A percentile compares a stretch with the other conserved stretches of the same genome.
phyloP scores from a whole-genome alignment of 2,329 filamentous ascomycete genomes.

The Didymella arachidicola region DNA sequence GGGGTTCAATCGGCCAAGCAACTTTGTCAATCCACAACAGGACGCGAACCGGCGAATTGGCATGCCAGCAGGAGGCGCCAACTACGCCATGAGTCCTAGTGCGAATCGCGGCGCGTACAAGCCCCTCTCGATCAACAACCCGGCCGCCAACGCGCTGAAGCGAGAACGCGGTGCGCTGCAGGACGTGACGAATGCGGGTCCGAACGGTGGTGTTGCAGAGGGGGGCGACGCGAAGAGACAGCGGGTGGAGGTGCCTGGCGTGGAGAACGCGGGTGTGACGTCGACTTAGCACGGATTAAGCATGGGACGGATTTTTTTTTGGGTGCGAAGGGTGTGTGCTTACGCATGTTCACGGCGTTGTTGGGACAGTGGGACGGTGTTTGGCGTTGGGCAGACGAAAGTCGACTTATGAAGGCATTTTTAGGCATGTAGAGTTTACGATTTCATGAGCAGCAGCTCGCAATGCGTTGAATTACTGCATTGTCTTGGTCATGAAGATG shows the following conservation, averaged over 20 bases:
- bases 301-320: background rate
- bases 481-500: background rate
- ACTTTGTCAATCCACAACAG: conserved; percentile 59
- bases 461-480: background rate
- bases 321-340: background rate
- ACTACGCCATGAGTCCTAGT: conserved; percentile 52
- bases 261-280: conserved; percentile 30
- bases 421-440: background rate
- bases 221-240: conserved; percentile 54
- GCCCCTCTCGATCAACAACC: conserved; percentile 49
- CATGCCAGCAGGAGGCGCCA: conserved; percentile 54
- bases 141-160: conserved; percentile 30
- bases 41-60: conserved; percentile 59
- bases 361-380: conserved; percentile 9
- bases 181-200: conserved; percentile 57
- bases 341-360: conserved; percentile 7
- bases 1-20: conserved; percentile 36
- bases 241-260: conserved; percentile 43
- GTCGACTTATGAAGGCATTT: conserved; percentile 12
- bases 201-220: conserved; percentile 30
- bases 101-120: conserved; percentile 56
- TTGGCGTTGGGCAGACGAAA: background rate
- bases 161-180: conserved; percentile 50
- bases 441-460: background rate
- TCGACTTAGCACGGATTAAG: conserved; percentile 6